Percentiles rank a stretch among this genome's conserved stretches.
Evolutionary conservation across 768 basidiomycete genomes (phyloP).

Genomic region (Lyophyllum atratum): DNA sequence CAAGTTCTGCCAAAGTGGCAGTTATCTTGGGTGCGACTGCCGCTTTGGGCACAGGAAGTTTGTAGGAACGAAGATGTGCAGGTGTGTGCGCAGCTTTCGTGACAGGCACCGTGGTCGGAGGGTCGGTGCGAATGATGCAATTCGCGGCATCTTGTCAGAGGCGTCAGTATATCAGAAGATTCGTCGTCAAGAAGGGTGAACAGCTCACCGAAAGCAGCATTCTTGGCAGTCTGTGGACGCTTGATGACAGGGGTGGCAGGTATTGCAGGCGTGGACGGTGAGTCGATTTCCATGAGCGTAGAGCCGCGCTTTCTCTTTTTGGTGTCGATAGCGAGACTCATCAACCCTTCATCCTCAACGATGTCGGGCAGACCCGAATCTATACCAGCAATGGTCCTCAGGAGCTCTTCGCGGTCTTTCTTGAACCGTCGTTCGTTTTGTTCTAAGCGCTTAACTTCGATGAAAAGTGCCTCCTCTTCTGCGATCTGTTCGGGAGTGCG

Average conservation of each 20-base stretch:
- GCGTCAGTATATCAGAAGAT: slow-evolving; percentile 12
- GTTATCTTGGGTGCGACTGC: slow-evolving; percentile 75
- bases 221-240: slow-evolving; percentile 52
- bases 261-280: slow-evolving; percentile 46
- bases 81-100: slow-evolving; percentile 81
- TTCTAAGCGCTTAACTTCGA: slow-evolving; percentile 93
- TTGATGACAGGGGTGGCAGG: slow-evolving; percentile 37
- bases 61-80: slow-evolving; percentile 84
- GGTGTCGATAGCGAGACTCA: slow-evolving; percentile 46
- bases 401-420: slow-evolving; percentile 83
- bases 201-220: slow-evolving; percentile 56
- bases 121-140: slow-evolving; percentile 74
- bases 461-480: slow-evolving; percentile 93
- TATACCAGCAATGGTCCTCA: slow-evolving; percentile 81
- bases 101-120: slow-evolving; percentile 48
- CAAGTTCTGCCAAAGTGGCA: slow-evolving; percentile 75
- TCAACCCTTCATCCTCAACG: slow-evolving; percentile 62
- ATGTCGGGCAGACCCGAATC: slow-evolving; percentile 85
- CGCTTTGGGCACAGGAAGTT: slow-evolving; percentile 78
- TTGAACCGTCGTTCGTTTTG: slow-evolving; percentile 89
- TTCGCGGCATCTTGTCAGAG: slow-evolving; percentile 57
- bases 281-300: slow-evolving; percentile 42
- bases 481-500: slow-evolving; percentile 88
- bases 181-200: not conserved
- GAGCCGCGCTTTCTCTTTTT: slow-evolving; percentile 64